These are phyloP conservation scores for Betula pendula DNA, from an alignment of 306 rosid species.

Conservation along the genomic window DNA sequence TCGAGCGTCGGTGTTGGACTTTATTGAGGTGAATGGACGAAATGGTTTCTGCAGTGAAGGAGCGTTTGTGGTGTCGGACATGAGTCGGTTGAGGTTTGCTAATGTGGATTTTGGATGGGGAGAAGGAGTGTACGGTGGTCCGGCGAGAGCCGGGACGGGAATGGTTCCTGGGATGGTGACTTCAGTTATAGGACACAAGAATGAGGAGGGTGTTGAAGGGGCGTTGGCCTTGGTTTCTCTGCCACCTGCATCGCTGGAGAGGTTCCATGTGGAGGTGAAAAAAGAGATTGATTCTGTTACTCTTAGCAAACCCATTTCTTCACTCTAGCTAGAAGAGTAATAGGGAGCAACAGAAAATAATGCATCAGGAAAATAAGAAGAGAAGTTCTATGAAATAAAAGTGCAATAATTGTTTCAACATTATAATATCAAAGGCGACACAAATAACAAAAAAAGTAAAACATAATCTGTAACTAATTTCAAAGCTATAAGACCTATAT, in stretches of 20 bases:
- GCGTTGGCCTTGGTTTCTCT: conserved; percentile 30
- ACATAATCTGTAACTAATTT: too few relatives aligned
- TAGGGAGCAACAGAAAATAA: too few relatives aligned
- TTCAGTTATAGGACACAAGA: conserved; percentile 17
- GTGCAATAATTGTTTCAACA: too few relatives aligned
- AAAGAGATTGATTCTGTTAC: conserved; percentile 12
- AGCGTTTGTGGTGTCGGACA: conserved; percentile 29
- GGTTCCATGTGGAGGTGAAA: conserved; percentile 18
- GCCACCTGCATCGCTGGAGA: conserved; percentile 7
- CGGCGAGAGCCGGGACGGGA: conserved; percentile 29
- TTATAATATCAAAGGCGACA: too few relatives aligned
- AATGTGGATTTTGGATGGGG: conserved; percentile 23
- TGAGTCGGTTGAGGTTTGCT: conserved; percentile 19
- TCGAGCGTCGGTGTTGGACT: conserved; percentile 27
- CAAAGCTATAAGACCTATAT: too few relatives aligned
- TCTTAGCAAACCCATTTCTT: neutral
- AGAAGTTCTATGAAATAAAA: too few relatives aligned
- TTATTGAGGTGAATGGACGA: conserved; percentile 24
- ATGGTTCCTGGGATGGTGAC: conserved; percentile 33
- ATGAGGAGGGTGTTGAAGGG: conserved; percentile 28
- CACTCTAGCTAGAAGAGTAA: neutral
- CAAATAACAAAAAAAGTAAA: too few relatives aligned
- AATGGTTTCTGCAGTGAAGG: conserved; percentile 23
- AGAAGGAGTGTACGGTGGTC: conserved; percentile 17
- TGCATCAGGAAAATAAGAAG: too few relatives aligned